Base-by-base conservation (phyloP, 805 yeast genomes). In the Cyberlindnera subsufficiens region DNA sequence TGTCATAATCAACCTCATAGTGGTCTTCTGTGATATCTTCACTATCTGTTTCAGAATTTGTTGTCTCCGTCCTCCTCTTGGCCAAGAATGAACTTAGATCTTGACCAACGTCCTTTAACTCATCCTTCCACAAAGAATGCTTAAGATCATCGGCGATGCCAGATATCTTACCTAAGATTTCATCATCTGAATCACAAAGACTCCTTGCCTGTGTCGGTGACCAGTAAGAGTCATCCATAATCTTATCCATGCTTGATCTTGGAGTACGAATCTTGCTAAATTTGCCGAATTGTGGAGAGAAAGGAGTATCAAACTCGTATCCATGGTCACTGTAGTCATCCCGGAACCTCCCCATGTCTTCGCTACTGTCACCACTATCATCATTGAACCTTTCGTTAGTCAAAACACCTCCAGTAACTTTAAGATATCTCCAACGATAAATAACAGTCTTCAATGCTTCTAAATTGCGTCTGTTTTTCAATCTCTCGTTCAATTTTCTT, bases 401-500 rank as follows among this genome's bases (percentile, higher is more conserved):
- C 10, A 22, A 22, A 9, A 10, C 27, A 22, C 27, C 27, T 9
- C 27, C 10, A 35, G 55, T 22, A 35, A 38, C 4, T 35, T 46
- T 49, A 33, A 55, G 37, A 19, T 45, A 67, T 39, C 54, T 64
- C 67, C 66, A 66, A 32, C 69, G 59, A 9, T 57, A 52, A 2
- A 58, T 59, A 33, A 66, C 54, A 69, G 66, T 67, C 39, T 59
- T 56, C 31, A 67, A 43, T 4, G 61, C 59, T 20, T 60, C 68
- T 9, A 65, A 50, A 18, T 57, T 56, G 30, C 58, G 59, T 44
- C 64, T 60, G 39, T 57, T 56, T 15, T 54, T 56, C 37, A 67
- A 37, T 37, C 57, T 58, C 45, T 72, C 74, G 36, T 77, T 76
- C 30, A 84, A 74, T 48, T 74, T 78, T 51, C 78, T 79, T 35